Conservation (phyloP, 2,329 filamentous ascomycete species). For the Mycogone perniciosa region DNA sequence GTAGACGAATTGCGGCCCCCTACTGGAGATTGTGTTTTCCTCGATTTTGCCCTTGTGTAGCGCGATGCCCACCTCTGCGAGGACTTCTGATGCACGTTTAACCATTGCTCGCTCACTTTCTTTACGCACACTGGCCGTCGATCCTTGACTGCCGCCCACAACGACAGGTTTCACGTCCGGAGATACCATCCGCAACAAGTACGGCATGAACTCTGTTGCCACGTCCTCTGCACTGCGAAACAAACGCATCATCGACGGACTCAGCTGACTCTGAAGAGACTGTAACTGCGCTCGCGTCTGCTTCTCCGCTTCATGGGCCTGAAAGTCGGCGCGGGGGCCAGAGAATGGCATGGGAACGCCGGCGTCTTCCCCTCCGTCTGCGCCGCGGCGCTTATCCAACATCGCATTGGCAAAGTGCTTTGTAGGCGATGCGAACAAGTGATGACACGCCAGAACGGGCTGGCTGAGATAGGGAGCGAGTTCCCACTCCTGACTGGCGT, state of each 20-base stretch:
- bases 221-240: conserved; percentile 77
- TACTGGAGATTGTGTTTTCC: conserved; percentile 51
- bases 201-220: conserved; percentile 77
- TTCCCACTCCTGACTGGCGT: conserved; percentile 87
- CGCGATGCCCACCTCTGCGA: conserved; percentile 74
- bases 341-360: conserved; percentile 65
- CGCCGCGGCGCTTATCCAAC: conserved; percentile 37
- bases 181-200: conserved; percentile 73
- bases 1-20: conserved; percentile 72
- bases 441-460: conserved; percentile 81
- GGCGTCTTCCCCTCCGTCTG: conserved; percentile 36
- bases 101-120: conserved; percentile 80
- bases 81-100: conserved; percentile 68
- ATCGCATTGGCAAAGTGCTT: conserved; percentile 37
- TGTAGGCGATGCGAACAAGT: conserved; percentile 74
- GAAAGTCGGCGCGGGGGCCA: conserved; percentile 74
- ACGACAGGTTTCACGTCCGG: conserved; percentile 90
- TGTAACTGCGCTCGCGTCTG: conserved; percentile 69
- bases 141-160: conserved; percentile 59
- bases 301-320: conserved; percentile 74
- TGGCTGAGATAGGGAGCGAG: conserved; percentile 80
- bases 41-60: conserved; percentile 80
- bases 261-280: conserved; percentile 64
- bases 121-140: conserved; percentile 79
- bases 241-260: conserved; percentile 63